Conservation (phyloP, 2,329 filamentous ascomycete genomes). For the Trichoderma arundinaceum region DNA sequence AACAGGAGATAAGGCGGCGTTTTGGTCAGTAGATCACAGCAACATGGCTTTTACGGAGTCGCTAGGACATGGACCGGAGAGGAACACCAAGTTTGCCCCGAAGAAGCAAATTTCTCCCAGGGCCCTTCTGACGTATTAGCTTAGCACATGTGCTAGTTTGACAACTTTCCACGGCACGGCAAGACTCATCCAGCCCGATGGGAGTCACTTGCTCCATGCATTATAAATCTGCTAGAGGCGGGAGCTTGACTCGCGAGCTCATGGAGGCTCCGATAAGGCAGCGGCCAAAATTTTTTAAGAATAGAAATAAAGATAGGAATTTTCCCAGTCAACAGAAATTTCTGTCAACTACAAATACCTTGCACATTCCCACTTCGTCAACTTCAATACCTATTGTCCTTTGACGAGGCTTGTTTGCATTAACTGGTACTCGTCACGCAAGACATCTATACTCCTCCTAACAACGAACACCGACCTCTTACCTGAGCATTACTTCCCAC, state of each 20-base stretch:
- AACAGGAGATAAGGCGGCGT: slow-evolving; percentile 21
- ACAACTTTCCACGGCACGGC: slow-evolving; percentile 5
- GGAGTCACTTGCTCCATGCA: slow-evolving; percentile 24
- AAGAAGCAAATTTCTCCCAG: neutral
- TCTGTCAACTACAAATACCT: slow-evolving; percentile 25
- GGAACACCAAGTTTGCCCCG: slow-evolving; percentile 2
- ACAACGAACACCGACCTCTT: neutral
- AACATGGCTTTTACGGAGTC: neutral
- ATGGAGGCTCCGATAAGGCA: slow-evolving; percentile 17
- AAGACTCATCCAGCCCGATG: slow-evolving; percentile 24
- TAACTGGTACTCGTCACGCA: neutral
- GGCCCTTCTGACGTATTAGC: neutral
- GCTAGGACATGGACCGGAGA: neutral
- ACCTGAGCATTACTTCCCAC: neutral
- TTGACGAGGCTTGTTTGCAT: neutral
- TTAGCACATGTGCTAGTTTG: slow-evolving; percentile 1
- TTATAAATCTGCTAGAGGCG: slow-evolving; percentile 3
- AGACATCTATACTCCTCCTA: slow-evolving; percentile 1
- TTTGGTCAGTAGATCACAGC: slow-evolving; percentile 4
- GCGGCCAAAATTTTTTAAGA: neutral
- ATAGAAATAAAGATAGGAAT: slow-evolving; percentile 9
- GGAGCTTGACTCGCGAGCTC: slow-evolving; percentile 26
- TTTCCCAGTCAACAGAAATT: slow-evolving; percentile 3
- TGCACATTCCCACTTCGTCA: slow-evolving; percentile 5
- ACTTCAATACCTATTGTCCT: neutral